Percentiles rank a stretch among this genome's conserved stretches.
phyloP scores from a whole-genome alignment of 192 early-diverging fungal species.

The Ramicandelaber brevisporus region DNA sequence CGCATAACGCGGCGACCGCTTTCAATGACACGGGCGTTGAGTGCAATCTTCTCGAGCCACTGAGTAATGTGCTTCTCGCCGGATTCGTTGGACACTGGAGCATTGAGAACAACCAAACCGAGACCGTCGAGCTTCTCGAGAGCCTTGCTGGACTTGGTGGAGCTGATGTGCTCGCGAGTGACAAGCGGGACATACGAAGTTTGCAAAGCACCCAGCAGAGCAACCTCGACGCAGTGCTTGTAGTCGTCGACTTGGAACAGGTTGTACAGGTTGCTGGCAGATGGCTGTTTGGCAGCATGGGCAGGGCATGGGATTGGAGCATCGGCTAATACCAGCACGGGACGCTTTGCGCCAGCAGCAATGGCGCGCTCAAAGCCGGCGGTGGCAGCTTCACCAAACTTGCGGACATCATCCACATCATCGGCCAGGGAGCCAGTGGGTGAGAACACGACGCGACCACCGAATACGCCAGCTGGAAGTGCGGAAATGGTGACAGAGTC shows the following conservation, averaged over 20 bases:
- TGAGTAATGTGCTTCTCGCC: too few species aligned
- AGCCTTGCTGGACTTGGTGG: slow-evolving; percentile 13
- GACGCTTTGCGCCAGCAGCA: slow-evolving; percentile 27
- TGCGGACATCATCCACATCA: slow-evolving; percentile 65
- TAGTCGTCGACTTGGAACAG: slow-evolving; percentile 24
- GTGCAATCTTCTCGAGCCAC: slow-evolving; percentile 12
- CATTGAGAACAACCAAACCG: too few species aligned
- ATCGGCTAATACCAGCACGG: slow-evolving; percentile 32
- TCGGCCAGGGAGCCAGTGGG: slow-evolving; percentile 44
- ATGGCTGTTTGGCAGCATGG: neutral
- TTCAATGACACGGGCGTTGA: slow-evolving; percentile 40
- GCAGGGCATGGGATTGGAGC: slow-evolving; percentile 10
- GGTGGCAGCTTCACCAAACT: slow-evolving; percentile 37
- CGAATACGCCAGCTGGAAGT: slow-evolving; percentile 20
- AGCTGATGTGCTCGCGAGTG: slow-evolving; percentile 38
- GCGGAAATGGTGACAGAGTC: too few species aligned
- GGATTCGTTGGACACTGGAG: too few species aligned
- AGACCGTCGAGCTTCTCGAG: slow-evolving; percentile 28
- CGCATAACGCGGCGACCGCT: slow-evolving; percentile 38
- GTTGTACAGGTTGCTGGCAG: neutral
- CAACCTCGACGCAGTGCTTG: slow-evolving; percentile 39
- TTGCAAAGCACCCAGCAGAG: slow-evolving; percentile 40
- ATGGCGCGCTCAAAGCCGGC: slow-evolving; percentile 34
- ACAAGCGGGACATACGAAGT: slow-evolving; percentile 54
- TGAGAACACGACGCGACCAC: slow-evolving; percentile 36